These are phyloP conservation scores for Zizania latifolia DNA, from an alignment of 176 grass and related monocot genomes.

Conservation along the genomic window DNA sequence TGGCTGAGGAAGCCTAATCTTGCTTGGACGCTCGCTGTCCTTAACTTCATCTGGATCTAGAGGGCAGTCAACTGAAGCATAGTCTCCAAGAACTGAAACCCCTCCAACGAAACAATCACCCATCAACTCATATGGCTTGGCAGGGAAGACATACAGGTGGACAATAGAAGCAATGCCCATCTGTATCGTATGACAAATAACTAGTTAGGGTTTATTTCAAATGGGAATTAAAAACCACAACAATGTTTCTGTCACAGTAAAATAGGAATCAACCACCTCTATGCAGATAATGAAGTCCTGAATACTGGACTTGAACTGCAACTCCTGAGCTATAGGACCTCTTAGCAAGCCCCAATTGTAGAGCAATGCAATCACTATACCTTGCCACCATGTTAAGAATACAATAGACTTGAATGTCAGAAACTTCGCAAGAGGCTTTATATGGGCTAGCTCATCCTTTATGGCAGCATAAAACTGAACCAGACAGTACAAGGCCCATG, in stretches of 20 bases:
- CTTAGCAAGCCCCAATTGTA: constrained; percentile 72
- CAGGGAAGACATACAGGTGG: constrained; percentile 87
- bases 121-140: constrained; percentile 77
- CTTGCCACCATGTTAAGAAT: constrained; percentile 99
- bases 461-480: constrained; percentile 90
- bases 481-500: constrained; percentile 94
- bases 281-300: constrained; percentile 98
- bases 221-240: constrained; percentile 2
- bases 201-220: constrained; percentile 9
- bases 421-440: constrained; percentile 94
- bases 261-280: constrained; percentile 52
- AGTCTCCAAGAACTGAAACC: constrained; percentile 81
- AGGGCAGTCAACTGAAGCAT: constrained; percentile 73
- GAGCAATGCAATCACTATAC: constrained; percentile 71
- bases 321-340: constrained; percentile 73
- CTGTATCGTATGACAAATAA: constrained; percentile 42
- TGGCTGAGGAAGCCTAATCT: constrained; percentile 60
- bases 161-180: constrained; percentile 80
- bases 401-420: constrained; percentile 93
- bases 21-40: constrained; percentile 65
- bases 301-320: constrained; percentile 92
- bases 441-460: constrained; percentile 87
- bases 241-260: neutral
- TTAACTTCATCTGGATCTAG: constrained; percentile 86
- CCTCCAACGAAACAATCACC: constrained; percentile 43